Conservation (phyloP, 2,329 filamentous ascomycete genomes). For the Tolypocladium tropicale region DNA sequence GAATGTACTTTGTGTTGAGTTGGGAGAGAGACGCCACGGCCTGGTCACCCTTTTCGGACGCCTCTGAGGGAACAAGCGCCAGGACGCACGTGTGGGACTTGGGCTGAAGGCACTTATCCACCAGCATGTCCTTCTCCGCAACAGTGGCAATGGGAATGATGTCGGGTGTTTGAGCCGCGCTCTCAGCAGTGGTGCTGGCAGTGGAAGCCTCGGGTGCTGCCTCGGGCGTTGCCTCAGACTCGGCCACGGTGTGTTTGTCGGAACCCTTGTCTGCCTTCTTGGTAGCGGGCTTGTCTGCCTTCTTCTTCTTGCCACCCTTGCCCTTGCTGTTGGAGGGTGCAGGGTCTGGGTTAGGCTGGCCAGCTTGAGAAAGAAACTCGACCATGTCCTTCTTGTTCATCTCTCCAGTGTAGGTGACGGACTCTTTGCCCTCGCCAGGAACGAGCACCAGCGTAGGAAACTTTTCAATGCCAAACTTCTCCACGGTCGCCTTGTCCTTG, state of each 20-base stretch:
- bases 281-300: slow-evolving; percentile 12
- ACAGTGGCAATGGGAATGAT: slow-evolving; percentile 58
- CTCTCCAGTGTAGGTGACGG: slow-evolving; percentile 68
- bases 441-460: slow-evolving; percentile 78
- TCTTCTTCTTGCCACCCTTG: slow-evolving; percentile 26
- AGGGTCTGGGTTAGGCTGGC: slow-evolving; percentile 69
- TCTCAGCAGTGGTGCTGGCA: slow-evolving; percentile 16
- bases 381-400: slow-evolving; percentile 77
- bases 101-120: slow-evolving; percentile 59
- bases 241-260: slow-evolving; percentile 26
- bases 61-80: slow-evolving; percentile 51
- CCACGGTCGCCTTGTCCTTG: slow-evolving; percentile 63
- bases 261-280: slow-evolving; percentile 16
- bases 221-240: slow-evolving; percentile 13
- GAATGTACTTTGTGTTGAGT: slow-evolving; percentile 64
- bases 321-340: slow-evolving; percentile 27
- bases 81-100: slow-evolving; percentile 80
- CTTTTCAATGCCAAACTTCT: slow-evolving; percentile 63
- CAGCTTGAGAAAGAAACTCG: slow-evolving; percentile 71
- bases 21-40: slow-evolving; percentile 57
- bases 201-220: slow-evolving; percentile 12
- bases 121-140: slow-evolving; percentile 51
- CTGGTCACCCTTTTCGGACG: slow-evolving; percentile 40
- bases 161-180: slow-evolving; percentile 14
- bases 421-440: slow-evolving; percentile 57